Conservation (phyloP, 2,329 filamentous ascomycete genomes). For the Periglandula ipomoeae region DNA sequence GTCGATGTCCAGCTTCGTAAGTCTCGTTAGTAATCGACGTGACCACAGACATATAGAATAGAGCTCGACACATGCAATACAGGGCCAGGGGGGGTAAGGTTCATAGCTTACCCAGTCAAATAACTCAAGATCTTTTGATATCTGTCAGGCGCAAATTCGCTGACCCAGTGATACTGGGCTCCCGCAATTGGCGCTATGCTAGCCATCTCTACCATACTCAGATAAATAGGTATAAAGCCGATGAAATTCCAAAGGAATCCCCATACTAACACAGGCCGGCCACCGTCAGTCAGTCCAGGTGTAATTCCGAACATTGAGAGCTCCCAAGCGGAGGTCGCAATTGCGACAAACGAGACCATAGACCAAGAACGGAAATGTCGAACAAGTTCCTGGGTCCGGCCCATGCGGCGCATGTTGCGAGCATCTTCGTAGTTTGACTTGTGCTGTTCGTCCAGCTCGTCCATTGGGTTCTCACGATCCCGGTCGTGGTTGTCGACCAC, state of each 20-base stretch:
- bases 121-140: slow-evolving; percentile 6
- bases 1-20: slow-evolving; percentile 12
- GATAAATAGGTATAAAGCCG: slow-evolving; percentile 5
- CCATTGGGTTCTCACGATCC: neutral
- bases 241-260: slow-evolving; percentile 4
- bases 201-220: slow-evolving; percentile 12
- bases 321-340: slow-evolving; percentile 6
- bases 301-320: slow-evolving; percentile 3
- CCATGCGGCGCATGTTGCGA: slow-evolving; percentile 8
- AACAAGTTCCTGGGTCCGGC: slow-evolving; percentile 5
- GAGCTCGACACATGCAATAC: too few relatives aligned
- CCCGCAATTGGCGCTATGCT: slow-evolving; percentile 14
- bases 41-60: too few relatives aligned
- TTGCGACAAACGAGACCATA: slow-evolving; percentile 5
- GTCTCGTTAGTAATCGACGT: too few relatives aligned
- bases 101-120: slow-evolving; percentile 2
- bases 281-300: slow-evolving; percentile 3
- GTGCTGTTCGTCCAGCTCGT: slow-evolving; percentile 1
- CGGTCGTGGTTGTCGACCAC: neutral
- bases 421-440: slow-evolving; percentile 5
- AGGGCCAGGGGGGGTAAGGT: too few relatives aligned
- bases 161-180: slow-evolving; percentile 13
- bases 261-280: slow-evolving; percentile 4
- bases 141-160: slow-evolving; percentile 8
- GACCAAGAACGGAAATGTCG: slow-evolving; percentile 5